Evolutionary conservation across 176 grass and related monocot genomes (phyloP).

Genomic region (Musa troglodytarum): DNA sequence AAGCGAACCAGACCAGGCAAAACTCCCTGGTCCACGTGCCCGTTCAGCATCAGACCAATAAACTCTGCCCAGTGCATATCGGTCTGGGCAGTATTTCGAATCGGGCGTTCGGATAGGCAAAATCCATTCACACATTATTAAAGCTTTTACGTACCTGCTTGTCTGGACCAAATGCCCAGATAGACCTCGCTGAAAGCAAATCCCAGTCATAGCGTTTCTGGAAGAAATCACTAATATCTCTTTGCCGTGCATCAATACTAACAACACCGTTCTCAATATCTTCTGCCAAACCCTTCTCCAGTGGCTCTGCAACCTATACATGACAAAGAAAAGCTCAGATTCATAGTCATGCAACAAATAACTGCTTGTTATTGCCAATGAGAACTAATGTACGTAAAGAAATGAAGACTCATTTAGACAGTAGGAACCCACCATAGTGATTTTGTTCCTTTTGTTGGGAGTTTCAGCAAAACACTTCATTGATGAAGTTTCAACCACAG

Average conservation of each 20-base stretch:
- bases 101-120: too few species aligned
- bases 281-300: slow-evolving; percentile 89
- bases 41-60: too few species aligned
- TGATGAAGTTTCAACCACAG: slow-evolving; percentile 92
- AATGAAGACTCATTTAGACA: neutral
- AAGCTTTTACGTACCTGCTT: slow-evolving; percentile 46
- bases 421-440: slow-evolving; percentile 64
- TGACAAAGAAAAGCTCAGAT: slow-evolving; percentile 9
- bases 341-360: neutral
- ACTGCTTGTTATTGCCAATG: neutral
- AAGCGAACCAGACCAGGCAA: too few species aligned
- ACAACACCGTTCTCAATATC: slow-evolving; percentile 97
- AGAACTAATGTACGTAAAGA: neutral
- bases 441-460: slow-evolving; percentile 99
- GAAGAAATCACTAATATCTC: slow-evolving; percentile 96
- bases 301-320: slow-evolving; percentile 74
- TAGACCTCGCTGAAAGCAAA: slow-evolving; percentile 89
- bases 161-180: slow-evolving; percentile 93
- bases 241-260: slow-evolving; percentile 85
- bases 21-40: too few species aligned
- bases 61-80: too few species aligned
- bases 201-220: slow-evolving; percentile 96
- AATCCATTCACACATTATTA: too few species aligned
- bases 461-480: slow-evolving; percentile 99
- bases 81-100: too few species aligned